Conservation (phyloP, 495 filamentous ascomycete genomes). For the Penicillium dipodomyicola region DNA sequence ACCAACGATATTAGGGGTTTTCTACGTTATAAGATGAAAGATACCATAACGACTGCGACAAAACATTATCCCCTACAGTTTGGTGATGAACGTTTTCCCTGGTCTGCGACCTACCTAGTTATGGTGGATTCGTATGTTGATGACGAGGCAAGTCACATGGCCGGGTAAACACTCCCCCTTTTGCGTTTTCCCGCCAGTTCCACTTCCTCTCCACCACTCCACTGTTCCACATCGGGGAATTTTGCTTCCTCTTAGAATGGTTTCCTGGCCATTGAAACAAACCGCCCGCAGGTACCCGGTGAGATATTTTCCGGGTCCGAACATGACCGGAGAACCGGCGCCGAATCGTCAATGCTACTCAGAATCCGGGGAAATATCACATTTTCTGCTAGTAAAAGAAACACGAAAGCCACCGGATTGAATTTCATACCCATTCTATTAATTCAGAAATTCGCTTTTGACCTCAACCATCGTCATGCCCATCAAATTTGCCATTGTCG, state of each 20-base stretch:
- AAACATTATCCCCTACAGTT: conserved; percentile 24
- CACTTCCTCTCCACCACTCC: conserved; percentile 1
- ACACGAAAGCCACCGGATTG: not conserved
- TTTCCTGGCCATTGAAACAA: not conserved
- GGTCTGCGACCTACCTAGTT: not conserved
- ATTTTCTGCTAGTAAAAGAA: not conserved
- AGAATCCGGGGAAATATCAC: not conserved
- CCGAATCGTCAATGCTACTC: not conserved
- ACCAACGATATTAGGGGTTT: not conserved
- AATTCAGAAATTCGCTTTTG: not conserved
- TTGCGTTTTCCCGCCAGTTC: conserved; percentile 17
- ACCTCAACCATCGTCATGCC: conserved; percentile 15
- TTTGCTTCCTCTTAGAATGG: not conserved
- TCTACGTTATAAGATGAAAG: not conserved
- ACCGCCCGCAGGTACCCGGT: not conserved
- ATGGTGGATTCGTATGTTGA: not conserved
- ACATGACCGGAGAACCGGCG: not conserved
- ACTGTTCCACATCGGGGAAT: not conserved
- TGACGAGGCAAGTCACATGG: conserved; percentile 5
- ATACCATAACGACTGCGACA: conserved; percentile 5
- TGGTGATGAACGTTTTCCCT: conserved; percentile 11
- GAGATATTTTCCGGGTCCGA: not conserved
- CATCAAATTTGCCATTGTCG: conserved; percentile 50
- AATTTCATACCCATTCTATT: not conserved
- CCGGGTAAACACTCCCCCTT: conserved; percentile 17